Base-by-base conservation (phyloP, 2,329 filamentous ascomycete genomes). In the Microcera coccophila region DNA sequence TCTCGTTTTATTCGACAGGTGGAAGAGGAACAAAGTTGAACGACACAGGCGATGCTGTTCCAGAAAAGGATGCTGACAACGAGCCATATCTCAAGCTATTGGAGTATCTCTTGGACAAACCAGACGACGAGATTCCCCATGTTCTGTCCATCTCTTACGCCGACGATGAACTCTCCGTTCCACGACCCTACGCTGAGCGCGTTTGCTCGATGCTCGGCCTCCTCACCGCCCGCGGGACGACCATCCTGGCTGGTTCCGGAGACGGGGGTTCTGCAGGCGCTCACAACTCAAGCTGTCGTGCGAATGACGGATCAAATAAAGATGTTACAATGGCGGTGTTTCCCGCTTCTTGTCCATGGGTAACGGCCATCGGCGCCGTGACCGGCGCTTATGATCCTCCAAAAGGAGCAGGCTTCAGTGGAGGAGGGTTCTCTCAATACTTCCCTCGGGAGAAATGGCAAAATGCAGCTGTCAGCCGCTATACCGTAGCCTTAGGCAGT, bases 331-430 rank as follows among this genome's bases (percentile, higher is more conserved):
- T 80, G 21, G 73, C 81, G 1, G 74, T 72, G 4, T 88, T 87
- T 62, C 84, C 84, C 0, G 76, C 75, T 0, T 75, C 76, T 0
- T 88, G 84, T 53, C 84, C 83, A 0, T 87, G 78, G 60, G 76
- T 87, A 7, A 87, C 84, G 1, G 67, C 74, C 3, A 76, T 87
- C 2, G 84, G 84, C 5, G 83, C 77, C 2, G 82, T 79, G 1
- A 57, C 47, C 29, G 66, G 66, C 50, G 51, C 50, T 2, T 50
- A 53, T 3, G 58, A 63, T 4, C 68, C 68, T 1, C 66, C 73
- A 10, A 57, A 52, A 3, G 74, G 66, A 3, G 68, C 74, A 2
- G 52, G 50, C n/a, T 74, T 71, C 54, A 75, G 70, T 39, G 65
- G 68, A 3, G 74, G 76, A 7, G 76, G 76, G 4, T 79, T 79